Conservation (phyloP, 2,329 filamentous ascomycete genomes). For the Colletotrichum limetticola region DNA sequence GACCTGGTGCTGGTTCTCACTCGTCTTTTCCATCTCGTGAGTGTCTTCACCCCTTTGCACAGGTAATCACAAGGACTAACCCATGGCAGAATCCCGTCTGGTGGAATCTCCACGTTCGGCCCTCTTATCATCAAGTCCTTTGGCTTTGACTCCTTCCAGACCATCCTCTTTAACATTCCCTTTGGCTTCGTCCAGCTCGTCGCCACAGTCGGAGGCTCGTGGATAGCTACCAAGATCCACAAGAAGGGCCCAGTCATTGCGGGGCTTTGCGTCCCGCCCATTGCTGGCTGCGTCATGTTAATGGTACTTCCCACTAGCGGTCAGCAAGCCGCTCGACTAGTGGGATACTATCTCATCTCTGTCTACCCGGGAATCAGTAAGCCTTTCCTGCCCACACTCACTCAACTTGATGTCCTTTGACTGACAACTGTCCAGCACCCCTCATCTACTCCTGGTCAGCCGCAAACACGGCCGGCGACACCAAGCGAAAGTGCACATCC, state of each 20-base stretch:
- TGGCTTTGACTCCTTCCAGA: slow-evolving; percentile 64
- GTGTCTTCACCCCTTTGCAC: slow-evolving; percentile 19
- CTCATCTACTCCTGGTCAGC: slow-evolving; percentile 67
- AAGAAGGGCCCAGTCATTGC: slow-evolving; percentile 66
- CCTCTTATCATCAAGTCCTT: slow-evolving; percentile 68
- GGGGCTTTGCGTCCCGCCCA: slow-evolving; percentile 65
- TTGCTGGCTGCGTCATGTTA: slow-evolving; percentile 65
- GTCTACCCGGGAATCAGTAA: slow-evolving; percentile 62
- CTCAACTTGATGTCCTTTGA: neutral
- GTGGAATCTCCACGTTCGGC: slow-evolving; percentile 69
- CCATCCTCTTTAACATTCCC: slow-evolving; percentile 70
- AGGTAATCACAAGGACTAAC: neutral
- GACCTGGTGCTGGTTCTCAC: slow-evolving; percentile 54
- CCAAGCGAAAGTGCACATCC: slow-evolving; percentile 73
- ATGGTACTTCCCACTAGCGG: slow-evolving; percentile 58
- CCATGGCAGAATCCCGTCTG: slow-evolving; percentile 56
- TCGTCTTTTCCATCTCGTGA: slow-evolving; percentile 64
- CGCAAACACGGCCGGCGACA: slow-evolving; percentile 72
- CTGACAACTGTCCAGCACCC: slow-evolving; percentile 49
- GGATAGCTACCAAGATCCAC: slow-evolving; percentile 62
- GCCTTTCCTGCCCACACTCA: neutral
- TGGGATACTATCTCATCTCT: slow-evolving; percentile 69
- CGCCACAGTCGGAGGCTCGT: slow-evolving; percentile 67
- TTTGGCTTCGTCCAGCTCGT: slow-evolving; percentile 71
- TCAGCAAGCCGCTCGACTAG: slow-evolving; percentile 61